Evolutionary conservation across 768 basidiomycete species (phyloP).

Genomic region (Ramaria sp.): DNA sequence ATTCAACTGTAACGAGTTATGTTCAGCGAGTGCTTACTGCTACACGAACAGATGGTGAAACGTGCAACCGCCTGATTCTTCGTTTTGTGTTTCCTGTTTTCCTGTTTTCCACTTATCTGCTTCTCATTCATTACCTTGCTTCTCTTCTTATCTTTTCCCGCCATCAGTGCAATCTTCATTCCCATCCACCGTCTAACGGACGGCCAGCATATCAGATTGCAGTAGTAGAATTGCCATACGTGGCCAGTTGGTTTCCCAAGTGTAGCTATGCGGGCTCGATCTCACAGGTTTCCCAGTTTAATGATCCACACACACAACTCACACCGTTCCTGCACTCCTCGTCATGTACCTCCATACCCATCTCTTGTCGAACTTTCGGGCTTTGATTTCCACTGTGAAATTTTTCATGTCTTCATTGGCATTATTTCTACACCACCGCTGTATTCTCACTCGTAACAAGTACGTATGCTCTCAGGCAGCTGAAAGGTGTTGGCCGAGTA

Average conservation of each 20-base stretch:
- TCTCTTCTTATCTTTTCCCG: slow-evolving; percentile 13
- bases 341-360: slow-evolving; percentile 11
- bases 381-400: slow-evolving; percentile 1
- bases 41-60: slow-evolving; percentile 55
- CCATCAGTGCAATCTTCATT: slow-evolving; percentile 7
- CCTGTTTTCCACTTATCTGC: slow-evolving; percentile 1
- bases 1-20: neutral
- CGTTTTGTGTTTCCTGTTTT: slow-evolving; percentile 1
- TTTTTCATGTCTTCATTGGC: neutral
- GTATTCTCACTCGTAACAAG: neutral
- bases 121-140: slow-evolving; percentile 8
- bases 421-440: neutral
- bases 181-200: slow-evolving; percentile 9
- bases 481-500: no score
- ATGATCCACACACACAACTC: neutral
- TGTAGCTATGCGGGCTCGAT: slow-evolving; percentile 8
- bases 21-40: neutral
- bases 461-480: no score
- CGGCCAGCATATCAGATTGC: slow-evolving; percentile 4
- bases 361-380: slow-evolving; percentile 3
- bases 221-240: slow-evolving; percentile 3
- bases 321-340: slow-evolving; percentile 1
- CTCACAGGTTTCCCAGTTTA: slow-evolving; percentile 9
- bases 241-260: slow-evolving; percentile 4
- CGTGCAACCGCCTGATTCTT: slow-evolving; percentile 53